Evolutionary conservation across 2,329 filamentous ascomycete genomes (phyloP), one percentile per base, ranked within the genome.

Genomic region (Lasiodiplodia hormozganensis): DNA sequence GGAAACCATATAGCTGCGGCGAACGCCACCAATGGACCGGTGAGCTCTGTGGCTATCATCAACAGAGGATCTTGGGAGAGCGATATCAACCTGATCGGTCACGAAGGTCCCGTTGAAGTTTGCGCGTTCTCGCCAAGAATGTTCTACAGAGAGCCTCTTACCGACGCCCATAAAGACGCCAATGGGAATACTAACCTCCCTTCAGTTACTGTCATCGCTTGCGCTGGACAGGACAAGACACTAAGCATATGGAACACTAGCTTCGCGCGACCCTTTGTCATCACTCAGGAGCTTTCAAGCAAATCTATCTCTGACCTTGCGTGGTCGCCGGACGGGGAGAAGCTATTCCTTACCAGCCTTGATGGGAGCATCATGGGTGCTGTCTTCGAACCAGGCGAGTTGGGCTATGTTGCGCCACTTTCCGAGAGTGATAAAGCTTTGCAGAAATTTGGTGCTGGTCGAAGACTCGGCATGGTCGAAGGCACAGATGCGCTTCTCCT

Each of bases 241-340:
- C 82, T 99, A 52, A 97, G 93, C 75, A 91, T 99, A 47, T 99
- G 96, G 96, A 98, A 97, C 74, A 99, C 96, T 1, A 97, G 94
- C 76, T 97, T 93, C 28, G 94, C 96, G 0, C 86, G 96, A 25
- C 96, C 96, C 0, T 90, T 98, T 23, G 90, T 97, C 23, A 94
- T 98, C 65, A 86, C 94, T 11, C 93, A 97, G 76, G 95, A 98
- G 74, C 81, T 99, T 69, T 90, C 93, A 21, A 89, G 89, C 52
- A 99, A 99, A 78, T 92, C 96, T 0, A 95, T 99, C 72, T 96
- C 94, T 1, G 96, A 99, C 81, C 84, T 99, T 65, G 89, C 95
- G 0, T 99, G 96, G 96, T 92, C 91, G 5, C 96, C 96, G 0
- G 93, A 97, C 78, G 96, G 96, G 3, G 92, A 92, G 76, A 94